Evolutionary conservation across 2,329 filamentous ascomycete genomes (phyloP), one percentile per base, ranked within the genome.

Genomic region (Bertia moriformis): DNA sequence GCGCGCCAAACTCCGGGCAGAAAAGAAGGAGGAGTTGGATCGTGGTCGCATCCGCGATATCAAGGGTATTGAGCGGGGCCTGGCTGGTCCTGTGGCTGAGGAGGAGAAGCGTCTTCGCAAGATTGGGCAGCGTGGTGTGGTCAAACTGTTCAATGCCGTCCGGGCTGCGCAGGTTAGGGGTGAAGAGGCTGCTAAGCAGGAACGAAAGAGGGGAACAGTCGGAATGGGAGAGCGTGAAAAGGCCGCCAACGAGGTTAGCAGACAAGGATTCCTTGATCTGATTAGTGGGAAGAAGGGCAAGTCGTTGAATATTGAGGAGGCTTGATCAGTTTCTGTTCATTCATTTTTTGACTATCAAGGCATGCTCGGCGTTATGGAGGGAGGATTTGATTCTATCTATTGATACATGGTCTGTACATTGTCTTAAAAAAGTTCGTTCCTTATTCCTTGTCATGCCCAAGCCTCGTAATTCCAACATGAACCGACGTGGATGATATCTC

Each of bases 231-330:
- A 35, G 15, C 32, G 32, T 10, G 32, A 35, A 15, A 35, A 35
- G 32, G 32, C 32, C 15, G 32, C 15, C 32, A 35, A 35, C 32
- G 32, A 35, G 15, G 32, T 35, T 15, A 35, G 32, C 32, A 35
- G 17, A 17, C 32, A 35, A 15, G 32, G 32, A 13, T 35, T 35
- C 15, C 32, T 35, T 17, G 32, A 35, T 14, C 17, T 35, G 15
- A 35, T 35, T 15, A 35, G 15, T 17, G 32, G 32, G 10, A 35
- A 35, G 32, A 35, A 35, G 32, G 32, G 32, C 7, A 17, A 10
- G 10, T 15, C 32, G 10, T 15, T 35, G 10, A 35, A 35, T 15
- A 35, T 35, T 17, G 32, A 35, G 15, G 32, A 35, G 32, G 32
- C 32, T 35, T 35, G 17, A 35, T 10, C n/a, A n/a, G n/a, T n/a